Base-by-base conservation (phyloP, 495 filamentous ascomycete species). In the Penicillium cataractarum region DNA sequence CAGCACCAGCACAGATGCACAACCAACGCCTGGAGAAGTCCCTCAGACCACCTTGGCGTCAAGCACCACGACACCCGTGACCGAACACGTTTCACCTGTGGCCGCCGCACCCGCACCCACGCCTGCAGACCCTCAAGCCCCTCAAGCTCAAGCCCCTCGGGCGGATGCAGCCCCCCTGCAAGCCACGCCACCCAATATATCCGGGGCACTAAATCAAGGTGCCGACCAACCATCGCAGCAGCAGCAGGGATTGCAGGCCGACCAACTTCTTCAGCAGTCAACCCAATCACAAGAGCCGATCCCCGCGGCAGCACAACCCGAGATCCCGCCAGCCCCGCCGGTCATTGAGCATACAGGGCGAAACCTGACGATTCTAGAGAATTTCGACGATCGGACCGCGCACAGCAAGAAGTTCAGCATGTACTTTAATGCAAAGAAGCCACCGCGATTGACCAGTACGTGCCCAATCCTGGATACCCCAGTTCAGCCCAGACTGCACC, bases 371-470 rank as follows among this genome's bases (percentile, higher is more conserved):
- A 75, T 84, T 32, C 74, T 87, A 27, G 81, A 81, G 65, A 84
- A 85, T 50, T 84, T 86, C 58, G 84, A 86, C 60, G 76, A 82
- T 37, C 76, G 77, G 61, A 80, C 78, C 24, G 79, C 80, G 29
- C 80, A 82, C 54, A 78, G 72, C 58, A 77, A 76, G 52, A 80
- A 84, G 64, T 82, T 75, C 60, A 77, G 77, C 65, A 80, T 79
- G 40, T 83, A 80, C 61, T 82, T 84, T 66, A 83, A 83, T 58
- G 73, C 80, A 26, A 83, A 79, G 62, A 81, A 82, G 65, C 78
- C 79, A 52, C 75, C 79, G 17, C 71, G 79, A 48, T 69, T 80
- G 49, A 76, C 80, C 31, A 82, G 82, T 84, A 77, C 27, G 81
- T 81, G 44, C 27, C 49, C 21, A 44, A 57, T 48, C 39, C 48